Evolutionary conservation across 345 rosid species (phyloP).

Genomic region (Boechera divaricarpa): DNA sequence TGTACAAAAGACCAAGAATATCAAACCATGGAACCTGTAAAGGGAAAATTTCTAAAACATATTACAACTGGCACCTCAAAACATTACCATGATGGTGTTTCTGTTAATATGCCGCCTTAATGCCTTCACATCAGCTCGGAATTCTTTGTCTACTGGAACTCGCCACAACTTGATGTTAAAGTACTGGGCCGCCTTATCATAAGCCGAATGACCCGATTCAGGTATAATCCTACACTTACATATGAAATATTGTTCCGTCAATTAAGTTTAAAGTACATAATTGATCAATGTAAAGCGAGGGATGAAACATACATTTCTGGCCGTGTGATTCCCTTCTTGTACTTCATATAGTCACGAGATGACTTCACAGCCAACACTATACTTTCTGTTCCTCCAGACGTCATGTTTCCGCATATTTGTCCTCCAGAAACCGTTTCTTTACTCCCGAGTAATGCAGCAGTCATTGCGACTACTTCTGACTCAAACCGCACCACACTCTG

Average conservation of each 20-base stretch:
- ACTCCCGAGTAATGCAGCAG: conserved; percentile 82
- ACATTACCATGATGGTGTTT: conserved; percentile 86
- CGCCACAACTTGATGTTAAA: conserved; percentile 94
- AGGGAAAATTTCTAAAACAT: background rate
- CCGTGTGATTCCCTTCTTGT: conserved; percentile 76
- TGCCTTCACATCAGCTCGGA: conserved; percentile 86
- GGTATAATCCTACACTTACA: conserved; percentile 78
- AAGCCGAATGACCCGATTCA: conserved; percentile 95
- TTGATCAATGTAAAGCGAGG: background rate
- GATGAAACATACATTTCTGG: conserved; percentile 78
- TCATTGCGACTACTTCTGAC: conserved; percentile 97
- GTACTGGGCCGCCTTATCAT: conserved; percentile 97
- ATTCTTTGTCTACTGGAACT: conserved; percentile 80
- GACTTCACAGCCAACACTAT: conserved; percentile 91
- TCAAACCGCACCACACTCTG: conserved; percentile 85
- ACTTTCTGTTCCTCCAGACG: conserved; percentile 99
- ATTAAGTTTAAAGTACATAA: conserved; percentile 1
- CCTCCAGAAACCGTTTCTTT: conserved; percentile 76
- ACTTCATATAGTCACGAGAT: conserved; percentile 92
- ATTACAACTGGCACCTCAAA: conserved; percentile 16
- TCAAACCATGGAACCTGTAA: conserved; percentile 10
- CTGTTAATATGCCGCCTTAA: conserved; percentile 61
- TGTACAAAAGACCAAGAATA: conserved; percentile 16
- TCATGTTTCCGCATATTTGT: conserved; percentile 97
- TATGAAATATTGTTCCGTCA: conserved; percentile 31